phyloP scores from a whole-genome alignment of 495 filamentous ascomycete genomes.

The Neurospora pannonica region DNA sequence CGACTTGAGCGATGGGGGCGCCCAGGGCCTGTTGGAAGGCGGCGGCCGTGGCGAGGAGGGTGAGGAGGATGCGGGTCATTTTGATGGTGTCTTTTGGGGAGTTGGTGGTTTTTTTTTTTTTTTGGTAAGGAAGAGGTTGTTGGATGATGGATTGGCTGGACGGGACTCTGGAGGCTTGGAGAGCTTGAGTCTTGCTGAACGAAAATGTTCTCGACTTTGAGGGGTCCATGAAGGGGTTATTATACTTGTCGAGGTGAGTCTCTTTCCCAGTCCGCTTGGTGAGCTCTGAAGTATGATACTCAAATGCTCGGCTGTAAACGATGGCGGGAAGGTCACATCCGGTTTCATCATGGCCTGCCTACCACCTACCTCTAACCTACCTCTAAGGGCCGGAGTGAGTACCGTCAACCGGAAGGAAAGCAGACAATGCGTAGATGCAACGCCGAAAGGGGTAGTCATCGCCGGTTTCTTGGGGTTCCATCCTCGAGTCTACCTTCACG shows the following conservation, averaged over 20 bases:
- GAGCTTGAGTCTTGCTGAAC: background rate
- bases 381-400: background rate
- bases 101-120: background rate
- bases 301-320: background rate
- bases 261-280: background rate
- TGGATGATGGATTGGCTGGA: background rate
- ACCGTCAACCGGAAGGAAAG: background rate
- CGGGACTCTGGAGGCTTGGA: background rate
- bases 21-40: slow-evolving; percentile 9
- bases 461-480: background rate
- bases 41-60: slow-evolving; percentile 9
- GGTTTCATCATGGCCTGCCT: background rate
- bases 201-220: too few species aligned
- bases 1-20: slow-evolving; percentile 9
- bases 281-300: background rate
- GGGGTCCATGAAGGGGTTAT: background rate
- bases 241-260: background rate
- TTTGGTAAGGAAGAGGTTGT: background rate
- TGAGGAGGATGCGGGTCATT: slow-evolving; percentile 13
- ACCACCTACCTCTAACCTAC: background rate
- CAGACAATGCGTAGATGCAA: background rate
- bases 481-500: background rate
- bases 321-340: background rate
- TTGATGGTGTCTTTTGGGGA: background rate
- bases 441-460: background rate